Evolutionary conservation across 371 early-diverging fungal genomes (phyloP).

Genomic region (Blakeslea trispora): DNA sequence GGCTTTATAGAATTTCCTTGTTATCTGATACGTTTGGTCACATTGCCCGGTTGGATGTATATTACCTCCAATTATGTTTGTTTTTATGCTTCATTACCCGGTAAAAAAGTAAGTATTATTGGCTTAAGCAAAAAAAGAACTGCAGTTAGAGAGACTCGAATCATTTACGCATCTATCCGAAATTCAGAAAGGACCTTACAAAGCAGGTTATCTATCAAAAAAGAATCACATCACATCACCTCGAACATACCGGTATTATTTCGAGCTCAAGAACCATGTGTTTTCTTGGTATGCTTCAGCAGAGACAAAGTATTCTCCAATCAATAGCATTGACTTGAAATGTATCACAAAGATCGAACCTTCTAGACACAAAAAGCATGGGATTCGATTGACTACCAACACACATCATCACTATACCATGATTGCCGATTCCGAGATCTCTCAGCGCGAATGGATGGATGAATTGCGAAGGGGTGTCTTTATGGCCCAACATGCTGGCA

Average conservation of each 20-base stretch:
- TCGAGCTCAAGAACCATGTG: constrained; percentile 64
- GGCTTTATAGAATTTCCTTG: constrained; percentile 65
- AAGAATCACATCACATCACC: constrained; percentile 50
- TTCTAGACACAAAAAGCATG: constrained; percentile 44
- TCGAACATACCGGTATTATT: constrained; percentile 63
- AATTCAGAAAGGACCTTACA: constrained; percentile 51
- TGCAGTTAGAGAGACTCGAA: too few relatives aligned
- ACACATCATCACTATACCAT: constrained; percentile 40
- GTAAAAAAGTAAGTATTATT: constrained; percentile 50
- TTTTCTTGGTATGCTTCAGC: constrained; percentile 66
- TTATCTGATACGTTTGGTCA: constrained; percentile 65
- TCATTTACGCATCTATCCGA: too few relatives aligned
- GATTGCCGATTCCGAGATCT: constrained; percentile 51
- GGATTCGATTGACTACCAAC: constrained; percentile 55
- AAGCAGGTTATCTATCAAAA: constrained; percentile 66
- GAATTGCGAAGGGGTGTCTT: constrained; percentile 62
- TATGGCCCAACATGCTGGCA: constrained; percentile 60
- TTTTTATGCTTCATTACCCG: constrained; percentile 71
- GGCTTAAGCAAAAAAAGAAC: too few relatives aligned
- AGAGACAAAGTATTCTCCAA: constrained; percentile 65
- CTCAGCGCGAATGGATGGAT: constrained; percentile 60
- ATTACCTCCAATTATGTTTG: constrained; percentile 64
- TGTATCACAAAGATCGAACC: constrained; percentile 52
- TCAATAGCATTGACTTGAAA: constrained; percentile 66
- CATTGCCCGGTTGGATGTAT: constrained; percentile 74